phyloP scores from a whole-genome alignment of 2,329 filamentous ascomycete genomes.

The Purpureocillium takamizusanense region DNA sequence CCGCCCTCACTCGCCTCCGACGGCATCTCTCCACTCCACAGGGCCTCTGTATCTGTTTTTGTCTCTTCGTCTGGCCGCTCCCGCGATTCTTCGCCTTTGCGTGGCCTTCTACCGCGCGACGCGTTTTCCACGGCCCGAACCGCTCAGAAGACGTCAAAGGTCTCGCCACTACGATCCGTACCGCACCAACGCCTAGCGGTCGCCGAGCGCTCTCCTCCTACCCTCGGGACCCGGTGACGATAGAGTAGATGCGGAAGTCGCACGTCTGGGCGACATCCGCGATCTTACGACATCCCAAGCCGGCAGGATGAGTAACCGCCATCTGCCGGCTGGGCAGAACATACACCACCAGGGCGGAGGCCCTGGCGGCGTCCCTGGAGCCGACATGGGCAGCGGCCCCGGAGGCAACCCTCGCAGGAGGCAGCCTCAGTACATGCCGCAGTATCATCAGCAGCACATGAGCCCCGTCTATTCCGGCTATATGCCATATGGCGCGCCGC shows the following conservation, averaged over 20 bases:
- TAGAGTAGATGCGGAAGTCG: conserved; percentile 21
- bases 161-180: too few species aligned
- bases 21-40: conserved; percentile 2
- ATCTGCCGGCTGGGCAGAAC: conserved; percentile 69
- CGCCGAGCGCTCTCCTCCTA: not conserved
- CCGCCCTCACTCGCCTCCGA: conserved; percentile 4
- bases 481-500: conserved; percentile 35
- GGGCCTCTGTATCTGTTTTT: conserved; percentile 4
- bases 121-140: not conserved
- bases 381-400: conserved; percentile 24
- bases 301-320: conserved; percentile 70
- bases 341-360: conserved; percentile 33
- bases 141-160: too few species aligned
- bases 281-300: conserved; percentile 39
- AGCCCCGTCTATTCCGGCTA: conserved; percentile 42
- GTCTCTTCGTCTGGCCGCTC: not conserved
- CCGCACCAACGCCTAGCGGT: not conserved
- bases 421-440: conserved; percentile 26
- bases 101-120: not conserved
- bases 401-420: conserved; percentile 28
- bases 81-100: not conserved
- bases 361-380: conserved; percentile 21
- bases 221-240: conserved; percentile 6
- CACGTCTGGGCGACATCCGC: conserved; percentile 23
- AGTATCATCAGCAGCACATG: conserved; percentile 31